Evolutionary conservation across 441 rosid species (phyloP).

Genomic region (Rhodomyrtus psidioides): DNA sequence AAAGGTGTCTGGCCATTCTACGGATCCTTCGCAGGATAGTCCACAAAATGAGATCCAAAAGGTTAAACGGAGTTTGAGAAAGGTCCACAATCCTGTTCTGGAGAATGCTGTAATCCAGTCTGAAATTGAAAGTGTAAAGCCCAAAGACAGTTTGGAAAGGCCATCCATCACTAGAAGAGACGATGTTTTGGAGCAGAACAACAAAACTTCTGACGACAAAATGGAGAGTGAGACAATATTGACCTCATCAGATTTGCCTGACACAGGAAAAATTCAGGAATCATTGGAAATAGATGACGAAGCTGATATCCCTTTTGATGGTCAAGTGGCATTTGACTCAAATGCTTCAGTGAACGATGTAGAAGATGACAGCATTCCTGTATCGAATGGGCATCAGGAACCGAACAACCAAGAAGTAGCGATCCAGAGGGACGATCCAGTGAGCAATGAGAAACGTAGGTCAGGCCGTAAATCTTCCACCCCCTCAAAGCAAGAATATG

Average conservation of each 20-base stretch:
- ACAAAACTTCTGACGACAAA: constrained; percentile 26
- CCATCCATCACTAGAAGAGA: constrained; percentile 18
- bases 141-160: constrained; percentile 45
- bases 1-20: constrained; percentile 45
- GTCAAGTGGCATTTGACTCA: constrained; percentile 25
- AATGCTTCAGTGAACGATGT: constrained; percentile 21
- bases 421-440: constrained; percentile 32
- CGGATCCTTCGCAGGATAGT: constrained; percentile 48
- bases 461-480: constrained; percentile 39
- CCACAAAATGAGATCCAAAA: constrained; percentile 84
- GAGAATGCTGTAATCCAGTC: constrained; percentile 44
- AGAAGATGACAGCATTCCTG: constrained; percentile 32
- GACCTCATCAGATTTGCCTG: constrained; percentile 2
- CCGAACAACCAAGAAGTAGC: constrained; percentile 3
- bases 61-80: constrained; percentile 82
- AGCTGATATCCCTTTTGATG: constrained; percentile 20
- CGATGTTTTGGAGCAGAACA: constrained; percentile 22
- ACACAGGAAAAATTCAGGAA: constrained; percentile 22
- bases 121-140: constrained; percentile 52
- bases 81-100: constrained; percentile 63
- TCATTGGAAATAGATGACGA: constrained; percentile 28
- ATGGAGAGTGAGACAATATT: constrained; percentile 16
- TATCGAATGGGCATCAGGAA: constrained; percentile 24
- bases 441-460: constrained; percentile 42
- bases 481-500: constrained; percentile 43